These are phyloP conservation scores for Geranium rotundifolium DNA, from an alignment of 345 rosid species.

Conservation along the genomic window DNA sequence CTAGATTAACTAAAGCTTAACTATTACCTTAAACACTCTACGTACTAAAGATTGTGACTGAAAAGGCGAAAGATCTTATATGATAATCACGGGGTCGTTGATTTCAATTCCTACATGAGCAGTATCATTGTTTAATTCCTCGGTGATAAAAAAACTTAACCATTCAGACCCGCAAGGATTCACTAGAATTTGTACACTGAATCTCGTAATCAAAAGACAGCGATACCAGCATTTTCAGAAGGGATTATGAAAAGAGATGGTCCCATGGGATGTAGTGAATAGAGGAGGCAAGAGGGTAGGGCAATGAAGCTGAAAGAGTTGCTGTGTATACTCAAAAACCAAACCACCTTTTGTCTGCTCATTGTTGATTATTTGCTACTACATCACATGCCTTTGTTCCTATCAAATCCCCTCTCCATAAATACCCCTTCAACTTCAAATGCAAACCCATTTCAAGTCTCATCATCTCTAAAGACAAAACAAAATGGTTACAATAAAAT, in stretches of 20 bases:
- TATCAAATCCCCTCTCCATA: slow-evolving; percentile 13
- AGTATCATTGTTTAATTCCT: too few relatives aligned
- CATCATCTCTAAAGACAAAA: background rate
- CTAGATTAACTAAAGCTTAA: too few relatives aligned
- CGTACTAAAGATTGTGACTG: too few relatives aligned
- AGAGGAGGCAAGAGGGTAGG: background rate
- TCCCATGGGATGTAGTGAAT: background rate
- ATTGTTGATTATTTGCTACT: slow-evolving; percentile 12
- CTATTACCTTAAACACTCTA: too few relatives aligned
- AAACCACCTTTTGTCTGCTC: background rate
- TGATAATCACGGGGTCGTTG: too few relatives aligned
- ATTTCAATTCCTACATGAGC: too few relatives aligned
- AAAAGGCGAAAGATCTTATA: too few relatives aligned
- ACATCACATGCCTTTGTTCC: slow-evolving; percentile 7
- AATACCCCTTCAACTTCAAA: slow-evolving; percentile 13
- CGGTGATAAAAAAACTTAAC: too few relatives aligned
- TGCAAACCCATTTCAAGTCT: background rate
- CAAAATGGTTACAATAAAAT: slow-evolving; percentile 24
- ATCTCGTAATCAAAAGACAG: too few relatives aligned
- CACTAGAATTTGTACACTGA: too few relatives aligned
- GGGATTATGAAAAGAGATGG: background rate
- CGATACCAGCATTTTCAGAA: too few relatives aligned
- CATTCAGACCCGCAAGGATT: too few relatives aligned
- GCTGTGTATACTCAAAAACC: background rate
- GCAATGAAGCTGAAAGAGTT: background rate